Evolutionary conservation across 371 early-diverging fungal species (phyloP).

Genomic region (Homolaphlyctis polyrhiza): DNA sequence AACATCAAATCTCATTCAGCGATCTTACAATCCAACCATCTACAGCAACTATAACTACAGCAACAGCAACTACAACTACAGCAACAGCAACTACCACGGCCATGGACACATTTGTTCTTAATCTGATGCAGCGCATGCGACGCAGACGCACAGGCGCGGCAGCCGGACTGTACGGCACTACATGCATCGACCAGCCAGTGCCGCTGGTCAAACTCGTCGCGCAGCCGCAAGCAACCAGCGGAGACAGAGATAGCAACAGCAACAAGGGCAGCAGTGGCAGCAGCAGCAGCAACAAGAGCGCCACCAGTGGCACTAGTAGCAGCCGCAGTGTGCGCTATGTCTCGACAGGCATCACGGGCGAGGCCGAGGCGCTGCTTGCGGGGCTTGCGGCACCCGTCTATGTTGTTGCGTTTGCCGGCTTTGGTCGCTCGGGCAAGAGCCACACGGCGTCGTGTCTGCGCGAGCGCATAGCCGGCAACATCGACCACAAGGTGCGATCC

Average conservation of each 20-base stretch:
- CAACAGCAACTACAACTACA: neutral
- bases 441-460: conserved; percentile 35
- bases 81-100: neutral
- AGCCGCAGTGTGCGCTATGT: conserved; percentile 13
- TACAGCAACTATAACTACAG: too few relatives aligned
- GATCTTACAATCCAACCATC: too few relatives aligned
- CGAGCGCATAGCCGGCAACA: conserved; percentile 25
- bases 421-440: conserved; percentile 45
- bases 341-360: conserved; percentile 37
- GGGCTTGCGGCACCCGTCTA: conserved; percentile 36
- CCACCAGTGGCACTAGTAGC: neutral
- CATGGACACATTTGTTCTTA: neutral
- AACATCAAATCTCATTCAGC: too few relatives aligned
- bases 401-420: conserved; percentile 43
- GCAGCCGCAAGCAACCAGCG: too few relatives aligned
- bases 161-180: neutral
- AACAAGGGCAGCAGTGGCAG: too few relatives aligned
- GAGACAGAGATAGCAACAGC: too few relatives aligned
- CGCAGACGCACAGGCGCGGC: neutral
- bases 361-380: conserved; percentile 35
- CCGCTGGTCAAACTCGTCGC: neutral
- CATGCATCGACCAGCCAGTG: neutral
- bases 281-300: too few relatives aligned
- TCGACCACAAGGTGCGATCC: conserved; percentile 21
- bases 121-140: neutral